A percentile compares a stretch with the other conserved stretches of the same genome.
Evolutionary conservation across 495 filamentous ascomycete species (phyloP).

Genomic region (Cenococcum geophilum): DNA sequence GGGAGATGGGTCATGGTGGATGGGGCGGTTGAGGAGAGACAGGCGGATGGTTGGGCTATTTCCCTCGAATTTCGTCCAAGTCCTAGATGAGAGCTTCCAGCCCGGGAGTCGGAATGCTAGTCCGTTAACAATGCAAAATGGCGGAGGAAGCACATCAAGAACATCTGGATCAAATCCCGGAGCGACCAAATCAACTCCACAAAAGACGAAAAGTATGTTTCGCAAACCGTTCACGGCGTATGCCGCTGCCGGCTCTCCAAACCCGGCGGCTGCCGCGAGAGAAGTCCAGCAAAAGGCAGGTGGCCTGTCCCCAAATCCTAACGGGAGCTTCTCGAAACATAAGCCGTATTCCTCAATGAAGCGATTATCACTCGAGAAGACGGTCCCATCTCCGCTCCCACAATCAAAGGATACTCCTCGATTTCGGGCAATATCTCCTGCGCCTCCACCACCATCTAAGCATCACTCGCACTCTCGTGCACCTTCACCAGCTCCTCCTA

Average conservation of each 20-base stretch:
- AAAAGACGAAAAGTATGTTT: constrained; percentile 57
- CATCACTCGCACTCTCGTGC: constrained; percentile 22
- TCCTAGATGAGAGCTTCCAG: constrained; percentile 76
- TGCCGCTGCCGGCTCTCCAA: constrained; percentile 38
- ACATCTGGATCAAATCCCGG: constrained; percentile 30
- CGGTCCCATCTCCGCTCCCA: constrained; percentile 18
- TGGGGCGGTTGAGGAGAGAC: constrained; percentile 80
- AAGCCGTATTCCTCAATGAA: constrained; percentile 44
- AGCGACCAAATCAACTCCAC: constrained; percentile 40
- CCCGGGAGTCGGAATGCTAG: constrained; percentile 73
- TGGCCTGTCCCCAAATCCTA: constrained; percentile 22
- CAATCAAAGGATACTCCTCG: constrained; percentile 18
- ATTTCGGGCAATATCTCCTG: constrained; percentile 32
- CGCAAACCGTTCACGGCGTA: constrained; percentile 68
- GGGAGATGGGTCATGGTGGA: constrained; percentile 98
- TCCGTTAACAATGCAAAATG: constrained; percentile 51
- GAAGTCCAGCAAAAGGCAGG: constrained; percentile 38
- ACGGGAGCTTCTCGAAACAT: constrained; percentile 33
- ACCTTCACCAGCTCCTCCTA: constrained; percentile 35
- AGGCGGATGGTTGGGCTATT: constrained; percentile 83
- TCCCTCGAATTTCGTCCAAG: constrained; percentile 93
- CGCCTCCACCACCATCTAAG: constrained; percentile 28
- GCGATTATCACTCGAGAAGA: constrained; percentile 31
- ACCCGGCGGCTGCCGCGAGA: constrained; percentile 33
- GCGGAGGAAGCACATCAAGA: constrained; percentile 47